phyloP scores from a whole-genome alignment of 164 flowering plant species.

The Annona cherimola region DNA sequence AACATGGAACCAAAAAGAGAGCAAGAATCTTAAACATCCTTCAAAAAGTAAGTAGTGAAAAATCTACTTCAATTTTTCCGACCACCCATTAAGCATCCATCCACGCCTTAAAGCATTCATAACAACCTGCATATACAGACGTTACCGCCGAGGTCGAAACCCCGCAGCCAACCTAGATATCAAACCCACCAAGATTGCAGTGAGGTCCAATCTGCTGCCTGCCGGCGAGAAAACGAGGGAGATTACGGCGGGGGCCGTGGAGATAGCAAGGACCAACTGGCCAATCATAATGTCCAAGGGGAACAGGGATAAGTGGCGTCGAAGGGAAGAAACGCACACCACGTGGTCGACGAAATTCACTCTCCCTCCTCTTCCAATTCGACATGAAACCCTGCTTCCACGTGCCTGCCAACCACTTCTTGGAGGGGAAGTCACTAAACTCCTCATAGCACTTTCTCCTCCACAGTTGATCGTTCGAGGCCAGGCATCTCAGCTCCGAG shows the following conservation, averaged over 20 bases:
- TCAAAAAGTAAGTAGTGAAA: no score
- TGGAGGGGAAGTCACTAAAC: constrained; percentile 22
- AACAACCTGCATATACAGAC: no score
- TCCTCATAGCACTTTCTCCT: constrained; percentile 50
- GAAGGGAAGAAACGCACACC: constrained; percentile 13
- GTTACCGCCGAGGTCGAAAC: no score
- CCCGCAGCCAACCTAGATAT: constrained; percentile 2
- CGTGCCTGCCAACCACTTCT: not conserved
- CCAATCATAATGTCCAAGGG: constrained; percentile 39
- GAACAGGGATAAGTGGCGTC: constrained; percentile 10
- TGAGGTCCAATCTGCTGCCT: constrained; percentile 6
- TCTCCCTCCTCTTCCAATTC: constrained; percentile 30
- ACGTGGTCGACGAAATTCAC: not conserved
- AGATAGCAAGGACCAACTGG: constrained; percentile 18
- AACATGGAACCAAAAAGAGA: no score
- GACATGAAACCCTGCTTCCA: constrained; percentile 44
- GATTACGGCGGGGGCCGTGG: constrained; percentile 5
- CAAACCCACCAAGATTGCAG: constrained; percentile 25
- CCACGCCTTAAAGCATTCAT: no score
- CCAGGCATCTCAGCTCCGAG: constrained; percentile 47
- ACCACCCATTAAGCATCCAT: no score
- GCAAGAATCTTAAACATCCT: no score
- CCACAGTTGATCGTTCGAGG: constrained; percentile 59
- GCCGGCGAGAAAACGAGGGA: constrained; percentile 4
- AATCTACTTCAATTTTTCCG: no score